Evolutionary conservation across 2,329 filamentous ascomycete species (phyloP).

Genomic region (Aspergillus ibericus): DNA sequence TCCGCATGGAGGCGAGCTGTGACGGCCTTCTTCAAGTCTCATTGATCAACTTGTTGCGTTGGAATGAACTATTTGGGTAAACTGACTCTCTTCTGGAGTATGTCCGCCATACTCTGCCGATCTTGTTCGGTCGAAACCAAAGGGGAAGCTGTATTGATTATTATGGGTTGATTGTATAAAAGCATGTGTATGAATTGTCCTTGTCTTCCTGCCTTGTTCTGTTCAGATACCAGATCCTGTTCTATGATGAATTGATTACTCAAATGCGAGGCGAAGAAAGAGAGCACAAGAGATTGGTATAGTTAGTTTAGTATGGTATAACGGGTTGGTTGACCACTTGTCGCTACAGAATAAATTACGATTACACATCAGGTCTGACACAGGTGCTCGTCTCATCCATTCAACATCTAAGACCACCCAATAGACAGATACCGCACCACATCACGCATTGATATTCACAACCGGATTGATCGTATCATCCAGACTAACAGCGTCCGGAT

Average conservation of each 20-base stretch:
- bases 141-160: background rate
- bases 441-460: constrained; percentile 31
- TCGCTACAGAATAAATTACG: background rate
- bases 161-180: background rate
- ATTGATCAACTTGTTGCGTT: background rate
- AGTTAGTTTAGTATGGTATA: background rate
- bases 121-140: background rate
- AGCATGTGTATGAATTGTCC: background rate
- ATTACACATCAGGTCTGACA: background rate
- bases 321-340: background rate
- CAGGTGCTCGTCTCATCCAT: background rate
- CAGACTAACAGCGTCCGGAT: constrained; percentile 32
- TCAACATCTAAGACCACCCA: background rate
- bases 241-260: background rate
- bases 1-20: constrained; percentile 14
- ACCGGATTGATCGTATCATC: constrained; percentile 36
- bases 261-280: background rate
- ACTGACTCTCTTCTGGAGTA: background rate
- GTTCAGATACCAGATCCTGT: constrained; percentile 1
- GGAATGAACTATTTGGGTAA: background rate
- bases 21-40: background rate
- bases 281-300: background rate
- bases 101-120: background rate
- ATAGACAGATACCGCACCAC: no score
- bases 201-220: background rate